Conservation (phyloP, 768 basidiomycete genomes). For the Phlebiopsis flavidoalba region DNA sequence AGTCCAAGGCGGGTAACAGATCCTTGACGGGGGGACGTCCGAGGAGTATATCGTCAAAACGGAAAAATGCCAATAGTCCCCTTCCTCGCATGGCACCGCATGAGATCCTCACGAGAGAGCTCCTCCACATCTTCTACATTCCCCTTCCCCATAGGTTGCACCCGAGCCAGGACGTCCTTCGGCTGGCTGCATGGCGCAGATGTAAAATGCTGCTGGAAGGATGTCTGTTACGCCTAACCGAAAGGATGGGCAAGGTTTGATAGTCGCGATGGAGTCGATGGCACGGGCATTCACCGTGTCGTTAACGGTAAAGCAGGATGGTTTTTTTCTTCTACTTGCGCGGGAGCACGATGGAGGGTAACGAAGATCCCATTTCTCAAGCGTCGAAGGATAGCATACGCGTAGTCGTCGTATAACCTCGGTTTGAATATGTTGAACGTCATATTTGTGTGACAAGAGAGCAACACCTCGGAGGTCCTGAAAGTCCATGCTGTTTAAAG, state of each 20-base stretch:
- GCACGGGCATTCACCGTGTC: not conserved
- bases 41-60: too few relatives aligned
- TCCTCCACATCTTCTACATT: not conserved
- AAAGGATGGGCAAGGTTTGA: not conserved
- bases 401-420: not conserved
- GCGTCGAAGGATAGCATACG: not conserved
- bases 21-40: too few relatives aligned
- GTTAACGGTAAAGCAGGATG: not conserved
- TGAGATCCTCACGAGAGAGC: not conserved
- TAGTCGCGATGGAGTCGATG: not conserved
- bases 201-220: not conserved
- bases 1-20: too few relatives aligned
- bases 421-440: not conserved
- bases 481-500: not conserved
- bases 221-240: not conserved
- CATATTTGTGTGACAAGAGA: not conserved
- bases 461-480: not conserved
- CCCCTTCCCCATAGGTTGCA: not conserved
- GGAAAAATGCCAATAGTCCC: not conserved
- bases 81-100: not conserved
- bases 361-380: not conserved
- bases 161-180: not conserved
- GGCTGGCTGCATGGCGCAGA: not conserved
- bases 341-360: not conserved
- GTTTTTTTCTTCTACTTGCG: not conserved